Evolutionary conservation across 1,139 yeast species (phyloP), one percentile per base, ranked within the genome.

Genomic region (Magnusiomyces magnusii): DNA sequence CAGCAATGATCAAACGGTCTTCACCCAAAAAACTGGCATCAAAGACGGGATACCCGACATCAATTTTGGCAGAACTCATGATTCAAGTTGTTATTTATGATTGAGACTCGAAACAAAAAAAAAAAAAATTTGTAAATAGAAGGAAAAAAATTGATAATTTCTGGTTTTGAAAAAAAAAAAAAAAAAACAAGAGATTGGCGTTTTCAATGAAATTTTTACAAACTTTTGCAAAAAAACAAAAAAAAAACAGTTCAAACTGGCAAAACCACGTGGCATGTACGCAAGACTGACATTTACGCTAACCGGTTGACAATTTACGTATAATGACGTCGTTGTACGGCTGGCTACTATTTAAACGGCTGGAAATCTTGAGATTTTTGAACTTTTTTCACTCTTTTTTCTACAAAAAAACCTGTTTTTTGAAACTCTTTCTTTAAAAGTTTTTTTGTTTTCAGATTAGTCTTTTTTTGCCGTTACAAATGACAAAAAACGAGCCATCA

Each of bases 11-110:
- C 42, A 91, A 72, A 2, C 85, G 80, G 64, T 78, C 76, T 65
- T 84, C 80, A 65, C 82, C 78, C 58, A 85, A 76, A 70, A 89
- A 92, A 64, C 81, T 80, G 60, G 92, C 85, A 1, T 89, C 95
- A 67, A 86, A 87, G 19, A 90, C 80, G 0, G 99, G 98, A 68
- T 87, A 90, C 2, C 88, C 92, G 53, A 86, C 76, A 66, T 85
- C 84, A 60, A 67, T 23, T 15, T n/a, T 51, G 28, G 54, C 47
- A 27, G 54, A 36, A 2, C 23, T 50, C 53, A 28, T 50, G n/a
- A n/a, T 50, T n/a, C n/a, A n/a, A n/a, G n/a, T n/a, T n/a, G n/a
- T n/a, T n/a, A n/a, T n/a, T n/a, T n/a, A n/a, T n/a, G n/a, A n/a
- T n/a, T n/a, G n/a, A n/a, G n/a, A n/a, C n/a, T n/a, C n/a, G n/a